Evolutionary conservation across 345 rosid genomes (phyloP), one percentile per base, ranked within the genome.

Genomic region (Hirschfeldia incana): DNA sequence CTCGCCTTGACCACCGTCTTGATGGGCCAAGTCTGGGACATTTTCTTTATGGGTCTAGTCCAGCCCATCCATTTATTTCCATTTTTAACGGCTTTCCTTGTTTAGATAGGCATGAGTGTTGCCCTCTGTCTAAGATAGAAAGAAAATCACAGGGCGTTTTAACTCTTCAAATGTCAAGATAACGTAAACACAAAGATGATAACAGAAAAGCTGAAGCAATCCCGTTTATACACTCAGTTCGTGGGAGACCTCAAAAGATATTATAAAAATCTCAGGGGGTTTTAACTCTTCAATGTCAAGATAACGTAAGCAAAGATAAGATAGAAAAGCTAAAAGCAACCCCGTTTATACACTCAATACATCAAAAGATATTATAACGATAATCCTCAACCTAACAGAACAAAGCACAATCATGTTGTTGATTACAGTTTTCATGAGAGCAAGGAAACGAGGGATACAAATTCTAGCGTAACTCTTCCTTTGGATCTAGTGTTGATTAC

Each of bases 401-500:
- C 36, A 49, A 16, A 55, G 65, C 33, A 32, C 61, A 36, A 2
- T 12, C 46, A 53, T 17, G 49, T 64, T 39, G 36, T 34, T 67
- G 39, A 39, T 6, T 29, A 57, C 17, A 7, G 49, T 46, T 32
- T 28, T 83, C 77, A 90, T 4, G 95, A 84, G 78, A 93, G 87
- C 78, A 96, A 74, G 8, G 99, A 93, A 71, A 96, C 99, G 44
- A 96, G 92, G 61, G 99, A 96, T 26, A 93, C 98, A 33, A 91
- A 93, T 85, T 93, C 99, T 58, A 79, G 82, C 0, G 94, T 89
- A 51, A 93, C 86, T 57, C 92, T 84, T 73, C 84, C 84, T 85
- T 90, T 93, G 7, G 98, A 93, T 75, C 97, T 89, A 4, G 89
- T 91, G 87, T 91, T 91, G 88, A 96, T 91, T 46, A 96, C 99